A percentile compares a stretch with the other conserved stretches of the same genome.
Evolutionary conservation across 257 asterid genomes (phyloP).

Genomic region (Misopates orontium): DNA sequence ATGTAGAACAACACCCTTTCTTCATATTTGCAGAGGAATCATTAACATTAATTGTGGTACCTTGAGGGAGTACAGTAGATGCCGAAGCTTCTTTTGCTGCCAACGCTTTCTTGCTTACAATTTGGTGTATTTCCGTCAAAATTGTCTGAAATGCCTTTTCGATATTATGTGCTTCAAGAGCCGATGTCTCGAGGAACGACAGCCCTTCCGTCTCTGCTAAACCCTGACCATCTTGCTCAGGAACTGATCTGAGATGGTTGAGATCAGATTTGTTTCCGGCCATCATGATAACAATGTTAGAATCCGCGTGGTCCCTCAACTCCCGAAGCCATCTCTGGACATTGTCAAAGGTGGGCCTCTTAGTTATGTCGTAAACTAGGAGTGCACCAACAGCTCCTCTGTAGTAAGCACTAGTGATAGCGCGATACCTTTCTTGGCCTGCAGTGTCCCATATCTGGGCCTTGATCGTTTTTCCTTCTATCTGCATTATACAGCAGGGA

Average conservation of each 20-base stretch:
- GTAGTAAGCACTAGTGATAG: conserved; percentile 8
- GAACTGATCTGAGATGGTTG: conserved; percentile 8
- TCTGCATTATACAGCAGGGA: not conserved
- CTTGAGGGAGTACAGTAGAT: conserved; percentile 10
- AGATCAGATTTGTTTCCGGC: conserved; percentile 17
- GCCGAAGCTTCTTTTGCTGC: conserved; percentile 6
- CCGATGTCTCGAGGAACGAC: conserved; percentile 11
- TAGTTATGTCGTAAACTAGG: conserved; percentile 13
- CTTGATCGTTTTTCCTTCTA: not conserved
- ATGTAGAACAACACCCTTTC: conserved; percentile 14
- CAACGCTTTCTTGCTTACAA: conserved; percentile 18
- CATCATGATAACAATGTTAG: conserved; percentile 15
- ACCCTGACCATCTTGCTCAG: conserved; percentile 1
- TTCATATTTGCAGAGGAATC: not conserved
- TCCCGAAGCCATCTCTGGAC: conserved; percentile 13
- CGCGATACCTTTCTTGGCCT: conserved; percentile 17
- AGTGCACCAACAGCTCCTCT: conserved; percentile 13
- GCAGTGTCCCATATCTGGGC: conserved; percentile 13
- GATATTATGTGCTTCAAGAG: conserved; percentile 2
- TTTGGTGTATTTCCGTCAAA: not conserved
- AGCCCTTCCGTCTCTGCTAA: conserved; percentile 13
- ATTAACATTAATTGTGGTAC: conserved; percentile 9
- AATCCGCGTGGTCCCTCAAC: conserved; percentile 9
- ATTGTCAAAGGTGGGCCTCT: conserved; percentile 11
- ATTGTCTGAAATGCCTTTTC: conserved; percentile 6